A percentile compares a stretch with the other conserved stretches of the same genome.
Evolutionary conservation across 495 filamentous ascomycete genomes (phyloP).

Genomic region (Venustampulla echinocandica): DNA sequence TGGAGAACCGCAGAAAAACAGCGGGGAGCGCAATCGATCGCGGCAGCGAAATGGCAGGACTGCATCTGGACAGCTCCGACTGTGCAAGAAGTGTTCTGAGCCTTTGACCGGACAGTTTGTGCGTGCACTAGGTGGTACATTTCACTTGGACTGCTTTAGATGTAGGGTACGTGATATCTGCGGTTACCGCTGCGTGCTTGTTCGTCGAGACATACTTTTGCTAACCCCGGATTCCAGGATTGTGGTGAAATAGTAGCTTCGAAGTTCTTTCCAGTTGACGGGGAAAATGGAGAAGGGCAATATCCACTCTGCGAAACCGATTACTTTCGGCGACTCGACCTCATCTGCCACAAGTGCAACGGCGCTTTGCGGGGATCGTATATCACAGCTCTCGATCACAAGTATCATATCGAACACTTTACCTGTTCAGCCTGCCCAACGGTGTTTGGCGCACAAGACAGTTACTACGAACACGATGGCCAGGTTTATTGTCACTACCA

Average conservation of each 20-base stretch:
- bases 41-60: constrained; percentile 35
- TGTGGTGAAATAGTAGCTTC: constrained; percentile 94
- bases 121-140: constrained; percentile 82
- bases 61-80: constrained; percentile 45
- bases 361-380: constrained; percentile 94
- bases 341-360: constrained; percentile 86
- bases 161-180: constrained; percentile 64
- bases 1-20: constrained; percentile 11
- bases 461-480: constrained; percentile 96
- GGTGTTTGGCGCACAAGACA: constrained; percentile 94
- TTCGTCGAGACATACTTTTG: no score
- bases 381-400: constrained; percentile 93
- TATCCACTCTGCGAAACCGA: constrained; percentile 97
- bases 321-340: constrained; percentile 87
- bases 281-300: constrained; percentile 73
- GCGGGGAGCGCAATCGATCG: constrained; percentile 39
- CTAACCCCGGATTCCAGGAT: no score
- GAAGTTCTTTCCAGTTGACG: constrained; percentile 96
- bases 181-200: constrained; percentile 8
- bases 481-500: constrained; percentile 98
- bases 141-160: constrained; percentile 95
- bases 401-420: constrained; percentile 99
- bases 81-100: constrained; percentile 84
- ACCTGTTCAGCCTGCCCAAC: constrained; percentile 96
- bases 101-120: constrained; percentile 92